Evolutionary conservation across 768 basidiomycete species (phyloP).

Genomic region (Albatrellus ellisii): DNA sequence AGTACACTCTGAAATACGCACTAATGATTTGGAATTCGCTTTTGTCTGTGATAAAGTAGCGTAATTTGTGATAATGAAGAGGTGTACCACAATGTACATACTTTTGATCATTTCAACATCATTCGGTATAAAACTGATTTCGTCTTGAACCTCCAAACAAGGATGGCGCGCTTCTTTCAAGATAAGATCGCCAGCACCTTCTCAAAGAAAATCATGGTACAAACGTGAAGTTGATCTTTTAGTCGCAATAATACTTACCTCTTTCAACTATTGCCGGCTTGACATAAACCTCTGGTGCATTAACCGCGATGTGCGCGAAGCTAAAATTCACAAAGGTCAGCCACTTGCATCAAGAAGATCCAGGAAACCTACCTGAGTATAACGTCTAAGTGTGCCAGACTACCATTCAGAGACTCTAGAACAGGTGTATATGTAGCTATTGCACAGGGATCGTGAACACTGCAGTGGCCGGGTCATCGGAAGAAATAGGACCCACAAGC

Average conservation of each 20-base stretch:
- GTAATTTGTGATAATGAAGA: background rate
- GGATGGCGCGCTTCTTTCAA: conserved; percentile 88
- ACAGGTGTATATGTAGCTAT: conserved; percentile 86
- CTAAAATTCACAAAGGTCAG: conserved; percentile 24
- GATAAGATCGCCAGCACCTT: conserved; percentile 71
- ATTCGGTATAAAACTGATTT: conserved; percentile 89
- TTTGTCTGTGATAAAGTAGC: conserved; percentile 30
- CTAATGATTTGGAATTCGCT: conserved; percentile 96
- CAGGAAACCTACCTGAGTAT: conserved; percentile 52
- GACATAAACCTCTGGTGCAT: conserved; percentile 78
- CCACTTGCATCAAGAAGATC: background rate
- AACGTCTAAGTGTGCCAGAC: conserved; percentile 87
- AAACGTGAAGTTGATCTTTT: background rate
- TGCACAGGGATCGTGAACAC: background rate
- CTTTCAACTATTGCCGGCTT: conserved; percentile 72
- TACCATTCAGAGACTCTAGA: conserved; percentile 68
- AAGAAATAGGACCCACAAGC: conserved; percentile 47
- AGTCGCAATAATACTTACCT: conserved; percentile 30
- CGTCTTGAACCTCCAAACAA: conserved; percentile 93
- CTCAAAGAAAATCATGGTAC: background rate
- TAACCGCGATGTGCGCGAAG: conserved; percentile 84
- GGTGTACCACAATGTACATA: conserved; percentile 14
- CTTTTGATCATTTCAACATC: conserved; percentile 92
- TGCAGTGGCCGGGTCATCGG: background rate
- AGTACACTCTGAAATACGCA: conserved; percentile 22